Percentiles rank a stretch among this genome's conserved stretches.
Conservation (phyloP, 2,329 filamentous ascomycete species). For the Diplodia corticola region DNA sequence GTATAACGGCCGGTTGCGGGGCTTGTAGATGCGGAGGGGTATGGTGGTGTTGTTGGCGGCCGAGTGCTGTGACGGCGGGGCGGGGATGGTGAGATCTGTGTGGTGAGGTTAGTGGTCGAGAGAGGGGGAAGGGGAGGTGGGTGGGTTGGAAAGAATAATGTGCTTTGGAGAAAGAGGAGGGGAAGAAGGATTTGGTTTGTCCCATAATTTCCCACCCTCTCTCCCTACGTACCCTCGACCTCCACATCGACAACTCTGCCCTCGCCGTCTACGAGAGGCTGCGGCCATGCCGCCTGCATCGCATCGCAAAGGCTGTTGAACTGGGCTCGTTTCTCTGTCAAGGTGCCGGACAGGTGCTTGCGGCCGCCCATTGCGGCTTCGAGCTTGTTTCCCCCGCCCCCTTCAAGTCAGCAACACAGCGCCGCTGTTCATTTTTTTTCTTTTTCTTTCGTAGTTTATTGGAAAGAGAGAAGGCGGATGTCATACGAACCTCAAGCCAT, state of each 20-base stretch:
- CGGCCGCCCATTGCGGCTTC: neutral
- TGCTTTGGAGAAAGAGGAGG: too few species aligned
- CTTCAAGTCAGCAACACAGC: neutral
- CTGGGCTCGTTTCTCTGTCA: neutral
- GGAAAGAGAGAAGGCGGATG: neutral
- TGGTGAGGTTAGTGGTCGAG: too few species aligned
- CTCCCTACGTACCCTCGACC: neutral
- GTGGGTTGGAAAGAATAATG: neutral
- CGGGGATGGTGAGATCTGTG: neutral
- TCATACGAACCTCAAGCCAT: neutral
- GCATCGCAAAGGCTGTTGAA: neutral
- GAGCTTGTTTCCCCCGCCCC: neutral
- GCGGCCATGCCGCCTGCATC: neutral
- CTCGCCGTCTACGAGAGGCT: neutral
- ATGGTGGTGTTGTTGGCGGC: too few species aligned
- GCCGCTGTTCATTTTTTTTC: too few species aligned
- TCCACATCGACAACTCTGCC: neutral
- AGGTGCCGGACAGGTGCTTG: neutral
- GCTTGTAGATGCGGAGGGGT: slow-evolving; percentile 26
- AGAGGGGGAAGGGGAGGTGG: neutral
- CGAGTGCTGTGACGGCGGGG: neutral
- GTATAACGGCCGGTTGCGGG: neutral
- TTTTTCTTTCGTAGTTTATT: neutral
- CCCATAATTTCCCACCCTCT: too few species aligned
- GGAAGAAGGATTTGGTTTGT: too few species aligned